Base-by-base conservation (phyloP, 805 yeast genomes). In the Pichia eremophila region DNA sequence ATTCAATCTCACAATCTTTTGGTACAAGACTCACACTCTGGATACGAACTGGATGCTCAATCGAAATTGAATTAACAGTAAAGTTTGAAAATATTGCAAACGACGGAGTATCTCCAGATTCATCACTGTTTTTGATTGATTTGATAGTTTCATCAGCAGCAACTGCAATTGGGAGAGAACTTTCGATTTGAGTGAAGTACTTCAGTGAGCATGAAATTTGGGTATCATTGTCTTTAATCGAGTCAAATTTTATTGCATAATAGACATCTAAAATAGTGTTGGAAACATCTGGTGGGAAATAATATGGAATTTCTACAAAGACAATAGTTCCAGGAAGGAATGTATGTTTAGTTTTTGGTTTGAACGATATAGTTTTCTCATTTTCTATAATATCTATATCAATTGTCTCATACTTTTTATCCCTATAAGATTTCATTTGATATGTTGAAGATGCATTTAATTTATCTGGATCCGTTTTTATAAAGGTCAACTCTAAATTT, bases 101-200 rank as follows among this genome's bases (percentile, higher is more conserved):
- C n/a, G 15, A 22, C 1, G 38, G 18, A 34, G 22, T 15, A 2
- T 4, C 11, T 1, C 35, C 35, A 11, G 42, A 18, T 5, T 44
- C 43, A 5, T 36, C 39, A 5, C 2, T 11, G 17, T 9, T 17
- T n/a, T 17, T 18, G 6, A 36, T 36, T 3, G 74, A 61, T 52
- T 78, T 76, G 67, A 85, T 85, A 11, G 81, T 78, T 60, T 87
- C 95, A 56, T 85, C 91, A 2, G 85, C 95, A 3, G 87, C 79
- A 1, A 85, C 93, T 0, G 88, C 81, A 8, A 85, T 66, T 6
- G 76, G 70, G 37, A 86, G 66, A 1, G 76, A 63, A 7, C 80
- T 75, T 50, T 83, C 81, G 7, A 83, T 50, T 2, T 57, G 55
- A 31, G 57, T 54, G 8, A 51, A 46, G n/a, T 51, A 14, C 1